phyloP scores from a whole-genome alignment of 306 rosid species.

The Casuarina cunninghamiana region DNA sequence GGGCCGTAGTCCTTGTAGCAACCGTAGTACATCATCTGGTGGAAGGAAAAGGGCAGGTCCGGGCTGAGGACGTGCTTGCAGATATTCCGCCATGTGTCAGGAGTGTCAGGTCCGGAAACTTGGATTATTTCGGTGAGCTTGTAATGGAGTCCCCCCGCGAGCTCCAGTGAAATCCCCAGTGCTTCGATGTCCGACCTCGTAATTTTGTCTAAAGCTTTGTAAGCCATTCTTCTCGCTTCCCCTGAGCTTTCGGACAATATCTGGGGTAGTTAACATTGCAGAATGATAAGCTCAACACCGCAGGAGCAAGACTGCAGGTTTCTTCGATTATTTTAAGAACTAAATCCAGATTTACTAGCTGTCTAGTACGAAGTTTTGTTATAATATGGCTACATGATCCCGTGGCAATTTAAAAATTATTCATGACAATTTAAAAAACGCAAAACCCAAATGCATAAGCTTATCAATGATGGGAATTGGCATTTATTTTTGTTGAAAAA shows the following conservation, averaged over 20 bases:
- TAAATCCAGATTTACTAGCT: too few relatives aligned
- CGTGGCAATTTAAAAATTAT: too few relatives aligned
- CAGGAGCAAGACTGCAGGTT: too few relatives aligned
- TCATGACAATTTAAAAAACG: too few relatives aligned
- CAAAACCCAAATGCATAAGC: too few relatives aligned
- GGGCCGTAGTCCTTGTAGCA: conserved; percentile 70
- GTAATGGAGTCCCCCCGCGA: conserved; percentile 49
- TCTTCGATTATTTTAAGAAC: too few relatives aligned
- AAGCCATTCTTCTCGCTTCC: conserved; percentile 35
- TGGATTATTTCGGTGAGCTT: conserved; percentile 44
- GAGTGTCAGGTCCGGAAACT: conserved; percentile 46
- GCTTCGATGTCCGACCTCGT: conserved; percentile 63
- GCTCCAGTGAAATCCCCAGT: conserved; percentile 41
- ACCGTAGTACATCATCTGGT: conserved; percentile 74
- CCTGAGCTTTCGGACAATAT: too few relatives aligned
- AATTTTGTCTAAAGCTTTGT: conserved; percentile 48
- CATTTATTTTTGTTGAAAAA: too few relatives aligned
- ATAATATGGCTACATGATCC: too few relatives aligned
- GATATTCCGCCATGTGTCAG: conserved; percentile 76
- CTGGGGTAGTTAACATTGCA: not conserved
- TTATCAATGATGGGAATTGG: too few relatives aligned
- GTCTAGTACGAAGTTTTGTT: too few relatives aligned
- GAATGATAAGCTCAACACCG: not conserved
- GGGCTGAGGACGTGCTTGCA: conserved; percentile 57
- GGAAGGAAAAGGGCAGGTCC: conserved; percentile 75